Evolutionary conservation across 106 monocot genomes (phyloP), one percentile per base, ranked within the genome.

Genomic region (Dendrobium nobile): DNA sequence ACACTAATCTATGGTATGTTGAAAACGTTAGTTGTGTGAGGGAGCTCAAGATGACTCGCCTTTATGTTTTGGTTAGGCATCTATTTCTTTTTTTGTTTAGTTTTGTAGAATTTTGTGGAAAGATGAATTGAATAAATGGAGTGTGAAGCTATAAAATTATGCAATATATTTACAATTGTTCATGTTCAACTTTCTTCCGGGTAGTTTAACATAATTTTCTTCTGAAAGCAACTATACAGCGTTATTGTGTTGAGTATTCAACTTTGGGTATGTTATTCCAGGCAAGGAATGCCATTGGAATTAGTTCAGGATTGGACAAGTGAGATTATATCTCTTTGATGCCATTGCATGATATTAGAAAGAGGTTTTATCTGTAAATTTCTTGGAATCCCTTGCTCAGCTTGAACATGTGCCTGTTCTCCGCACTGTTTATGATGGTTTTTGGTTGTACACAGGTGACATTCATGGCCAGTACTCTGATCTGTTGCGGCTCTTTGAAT

Each of bases 381-480:
- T 13, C 8, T 13, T 33, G 33, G 37, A 6, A 70, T 70, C 5
- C 4, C 33, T 37, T 70, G 13, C 70, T 70, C 70, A 70, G 17
- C 70, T 15, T 70, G 3, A 70, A 22, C 70, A 13, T 11, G 37
- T 15, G 28, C 70, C 15, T 33, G 13, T 70, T 70, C 70, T 70
- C 37, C 15, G 26, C 70, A 70, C 28, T 37, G 3, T 70, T 70
- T 61, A 61, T 61, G 61, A 31, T 70, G 5, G 37, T 59, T 61
- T 43, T 41, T 6, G 77, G 5, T 85, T 54, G n/a, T 41, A 54
- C 20, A 28, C 84, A 89, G 89, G 89, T 67, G 89, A 89, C 72
- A 86, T 89, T 59, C 89, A 86, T 75, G 89, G 89, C 4, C 89
- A 89, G 51, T 86, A 84, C 56, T 77, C 79, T 48, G 89, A 89